phyloP scores from a whole-genome alignment of 2,329 filamentous ascomycete species.

The Colletotrichum liriopes region DNA sequence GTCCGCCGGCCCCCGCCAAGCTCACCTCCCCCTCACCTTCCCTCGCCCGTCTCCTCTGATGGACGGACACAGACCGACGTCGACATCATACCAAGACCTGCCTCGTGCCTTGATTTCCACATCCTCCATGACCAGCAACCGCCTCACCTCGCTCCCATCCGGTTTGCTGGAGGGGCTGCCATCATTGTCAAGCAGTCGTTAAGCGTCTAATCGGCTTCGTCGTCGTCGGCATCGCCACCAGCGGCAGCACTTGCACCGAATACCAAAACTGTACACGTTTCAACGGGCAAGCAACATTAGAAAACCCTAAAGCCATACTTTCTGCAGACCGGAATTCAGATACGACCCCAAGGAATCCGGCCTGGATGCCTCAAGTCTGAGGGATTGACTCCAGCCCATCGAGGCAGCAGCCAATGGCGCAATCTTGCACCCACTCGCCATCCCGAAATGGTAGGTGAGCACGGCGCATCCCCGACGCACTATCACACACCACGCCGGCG shows the following conservation, averaged over 20 bases:
- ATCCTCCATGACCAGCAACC: background rate
- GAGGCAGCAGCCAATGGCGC: slow-evolving; percentile 27
- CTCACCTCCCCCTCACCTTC: slow-evolving; percentile 15
- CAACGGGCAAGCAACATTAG: background rate
- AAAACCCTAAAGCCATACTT: background rate
- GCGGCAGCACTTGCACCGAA: background rate
- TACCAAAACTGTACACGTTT: background rate
- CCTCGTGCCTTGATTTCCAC: slow-evolving; percentile 29
- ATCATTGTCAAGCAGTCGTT: background rate
- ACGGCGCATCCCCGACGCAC: slow-evolving; percentile 16
- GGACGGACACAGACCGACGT: background rate
- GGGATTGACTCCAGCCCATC: slow-evolving; percentile 6
- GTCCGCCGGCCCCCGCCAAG: slow-evolving; percentile 12
- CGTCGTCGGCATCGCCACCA: background rate
- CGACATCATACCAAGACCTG: slow-evolving; percentile 40
- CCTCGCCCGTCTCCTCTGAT: slow-evolving; percentile 11
- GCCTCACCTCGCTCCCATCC: background rate
- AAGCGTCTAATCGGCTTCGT: background rate
- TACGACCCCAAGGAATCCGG: background rate
- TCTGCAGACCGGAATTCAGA: background rate
- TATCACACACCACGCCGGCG: background rate
- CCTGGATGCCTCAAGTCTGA: background rate
- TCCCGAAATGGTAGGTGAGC: slow-evolving; percentile 38
- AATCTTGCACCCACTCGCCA: slow-evolving; percentile 26
- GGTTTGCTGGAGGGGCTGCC: background rate